Conservation (phyloP, 805 yeast genomes). For the Lachancea quebecensis region DNA sequence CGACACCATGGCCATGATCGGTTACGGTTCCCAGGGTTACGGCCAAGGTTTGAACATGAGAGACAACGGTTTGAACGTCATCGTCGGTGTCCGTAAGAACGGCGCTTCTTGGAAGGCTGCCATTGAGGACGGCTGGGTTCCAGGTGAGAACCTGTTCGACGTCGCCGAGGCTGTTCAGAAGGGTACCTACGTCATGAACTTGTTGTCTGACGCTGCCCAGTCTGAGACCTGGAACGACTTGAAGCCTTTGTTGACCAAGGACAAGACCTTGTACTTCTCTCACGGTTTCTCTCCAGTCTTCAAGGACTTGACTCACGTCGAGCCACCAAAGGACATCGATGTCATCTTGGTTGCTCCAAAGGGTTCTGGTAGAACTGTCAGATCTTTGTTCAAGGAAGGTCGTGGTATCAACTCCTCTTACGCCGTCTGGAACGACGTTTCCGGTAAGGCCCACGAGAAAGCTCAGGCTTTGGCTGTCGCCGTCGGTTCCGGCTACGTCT, state of each 20-base stretch:
- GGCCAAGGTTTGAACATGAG: slow-evolving; percentile 99
- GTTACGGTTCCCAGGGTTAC: slow-evolving; percentile 99
- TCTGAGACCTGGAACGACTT: slow-evolving; percentile 91
- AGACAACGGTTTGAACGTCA: slow-evolving; percentile 97
- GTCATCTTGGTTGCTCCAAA: slow-evolving; percentile 99
- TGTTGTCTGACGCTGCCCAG: slow-evolving; percentile 98
- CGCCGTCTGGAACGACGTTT: slow-evolving; percentile 98
- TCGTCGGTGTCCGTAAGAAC: slow-evolving; percentile 95
- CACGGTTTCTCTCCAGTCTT: slow-evolving; percentile 99
- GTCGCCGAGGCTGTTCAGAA: slow-evolving; percentile 86
- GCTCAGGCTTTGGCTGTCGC: slow-evolving; percentile 98
- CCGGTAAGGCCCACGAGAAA: slow-evolving; percentile 99
- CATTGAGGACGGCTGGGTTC: slow-evolving; percentile 99
- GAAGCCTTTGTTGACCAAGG: slow-evolving; percentile 90
- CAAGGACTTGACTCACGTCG: slow-evolving; percentile 95
- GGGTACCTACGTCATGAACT: slow-evolving; percentile 96
- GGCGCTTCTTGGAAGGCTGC: slow-evolving; percentile 99
- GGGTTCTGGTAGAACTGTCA: slow-evolving; percentile 99
- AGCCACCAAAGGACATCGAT: slow-evolving; percentile 89
- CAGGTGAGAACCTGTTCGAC: slow-evolving; percentile 95
- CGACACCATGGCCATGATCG: slow-evolving; percentile 95
- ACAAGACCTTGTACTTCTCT: slow-evolving; percentile 96
- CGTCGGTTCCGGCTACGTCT: slow-evolving; percentile 98
- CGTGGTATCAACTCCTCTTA: slow-evolving; percentile 99
- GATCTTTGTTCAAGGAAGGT: slow-evolving; percentile 99